phyloP scores from a whole-genome alignment of 768 basidiomycete species.

The Asterophora parasitica region DNA sequence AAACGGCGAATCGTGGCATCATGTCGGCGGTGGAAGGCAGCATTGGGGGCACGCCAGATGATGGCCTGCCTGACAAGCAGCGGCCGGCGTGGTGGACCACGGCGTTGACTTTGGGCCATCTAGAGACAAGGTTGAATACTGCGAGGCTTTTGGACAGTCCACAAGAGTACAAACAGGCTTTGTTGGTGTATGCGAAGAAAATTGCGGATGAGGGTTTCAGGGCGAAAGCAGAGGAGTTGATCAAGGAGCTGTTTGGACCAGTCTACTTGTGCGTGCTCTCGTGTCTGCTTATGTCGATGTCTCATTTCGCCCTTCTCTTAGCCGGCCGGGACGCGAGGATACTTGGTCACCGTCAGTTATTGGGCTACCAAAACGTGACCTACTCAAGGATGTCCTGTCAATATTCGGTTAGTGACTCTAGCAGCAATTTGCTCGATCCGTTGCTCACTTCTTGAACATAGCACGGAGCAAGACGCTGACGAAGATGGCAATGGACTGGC shows the following conservation, averaged over 20 bases:
- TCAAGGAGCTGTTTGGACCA: constrained; percentile 87
- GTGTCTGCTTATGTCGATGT: constrained; percentile 1
- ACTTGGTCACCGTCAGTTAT: constrained; percentile 64
- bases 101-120: constrained; percentile 81
- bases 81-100: constrained; percentile 78
- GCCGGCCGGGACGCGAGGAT: constrained; percentile 65
- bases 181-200: constrained; percentile 75
- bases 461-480: constrained; percentile 72
- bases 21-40: constrained; percentile 49
- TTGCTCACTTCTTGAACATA: constrained; percentile 23
- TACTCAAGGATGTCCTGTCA: constrained; percentile 74
- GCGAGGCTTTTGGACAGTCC: constrained; percentile 73
- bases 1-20: constrained; percentile 42
- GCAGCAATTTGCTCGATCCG: background rate
- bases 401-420: constrained; percentile 62
- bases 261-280: constrained; percentile 69
- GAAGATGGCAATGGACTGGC: constrained; percentile 77
- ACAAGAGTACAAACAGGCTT: constrained; percentile 75
- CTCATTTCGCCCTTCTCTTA: constrained; percentile 23
- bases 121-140: constrained; percentile 79
- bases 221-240: constrained; percentile 85
- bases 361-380: constrained; percentile 75
- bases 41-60: constrained; percentile 33
- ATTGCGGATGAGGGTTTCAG: constrained; percentile 87
- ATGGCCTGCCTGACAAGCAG: constrained; percentile 35